A percentile compares a stretch with the other conserved stretches of the same genome.
phyloP scores from a whole-genome alignment of 805 yeast genomes.

The Ogataea parapolymorpha region DNA sequence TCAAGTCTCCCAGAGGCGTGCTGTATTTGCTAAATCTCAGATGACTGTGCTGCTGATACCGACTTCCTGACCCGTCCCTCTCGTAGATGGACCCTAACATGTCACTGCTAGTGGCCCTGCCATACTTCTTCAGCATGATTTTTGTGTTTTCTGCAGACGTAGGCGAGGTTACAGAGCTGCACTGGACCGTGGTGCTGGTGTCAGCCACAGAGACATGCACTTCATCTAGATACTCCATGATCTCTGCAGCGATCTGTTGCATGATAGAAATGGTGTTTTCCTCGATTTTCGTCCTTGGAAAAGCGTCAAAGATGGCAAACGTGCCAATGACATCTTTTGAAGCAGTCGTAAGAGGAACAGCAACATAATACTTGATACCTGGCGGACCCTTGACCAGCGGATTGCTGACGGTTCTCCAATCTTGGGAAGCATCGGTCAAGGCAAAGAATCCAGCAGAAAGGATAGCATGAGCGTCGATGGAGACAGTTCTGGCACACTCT shows the following conservation, averaged over 20 bases:
- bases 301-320: conserved; percentile 54
- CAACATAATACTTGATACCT: conserved; percentile 57
- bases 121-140: conserved; percentile 38
- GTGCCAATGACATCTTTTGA: conserved; percentile 51
- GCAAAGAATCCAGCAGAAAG: conserved; percentile 54
- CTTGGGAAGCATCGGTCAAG: conserved; percentile 56
- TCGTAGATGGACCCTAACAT: conserved; percentile 46
- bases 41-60: conserved; percentile 49
- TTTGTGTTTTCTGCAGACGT: conserved; percentile 11
- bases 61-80: conserved; percentile 61
- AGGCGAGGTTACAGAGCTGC: conserved; percentile 2
- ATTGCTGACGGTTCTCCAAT: conserved; percentile 64
- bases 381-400: conserved; percentile 67
- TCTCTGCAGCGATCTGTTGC: conserved; percentile 37
- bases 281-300: conserved; percentile 37
- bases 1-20: conserved; percentile 24
- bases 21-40: conserved; percentile 39
- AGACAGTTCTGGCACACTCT: conserved; percentile 52
- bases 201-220: conserved; percentile 24
- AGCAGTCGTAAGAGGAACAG: conserved; percentile 50
- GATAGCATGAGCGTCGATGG: conserved; percentile 68
- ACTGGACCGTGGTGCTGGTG: background rate
- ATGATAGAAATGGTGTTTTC: conserved; percentile 36
- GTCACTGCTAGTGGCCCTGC: conserved; percentile 53
- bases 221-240: conserved; percentile 39